phyloP scores from a whole-genome alignment of 352 stramenopile species.

The Thalassiosira exigua region DNA sequence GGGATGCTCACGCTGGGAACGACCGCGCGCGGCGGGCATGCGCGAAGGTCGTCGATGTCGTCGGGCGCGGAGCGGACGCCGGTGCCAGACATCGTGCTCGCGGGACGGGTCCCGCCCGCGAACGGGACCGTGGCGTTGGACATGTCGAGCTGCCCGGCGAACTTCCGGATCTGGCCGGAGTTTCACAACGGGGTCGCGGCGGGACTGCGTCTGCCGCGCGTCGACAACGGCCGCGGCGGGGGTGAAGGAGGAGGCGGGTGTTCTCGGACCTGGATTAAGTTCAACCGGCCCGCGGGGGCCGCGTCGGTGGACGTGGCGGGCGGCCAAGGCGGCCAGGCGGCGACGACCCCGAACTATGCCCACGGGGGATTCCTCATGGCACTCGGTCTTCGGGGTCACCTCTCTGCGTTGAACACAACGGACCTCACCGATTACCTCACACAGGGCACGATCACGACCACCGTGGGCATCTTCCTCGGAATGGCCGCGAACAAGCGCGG shows the following conservation, averaged over 20 bases:
- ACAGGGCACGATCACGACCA: conserved; percentile 95
- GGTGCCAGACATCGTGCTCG: conserved; percentile 93
- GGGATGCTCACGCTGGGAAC: conserved; percentile 97
- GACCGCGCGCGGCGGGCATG: not conserved
- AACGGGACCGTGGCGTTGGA: conserved; percentile 94
- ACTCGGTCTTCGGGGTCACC: conserved; percentile 93
- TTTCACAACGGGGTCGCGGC: conserved; percentile 96
- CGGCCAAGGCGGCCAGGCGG: conserved; percentile 24
- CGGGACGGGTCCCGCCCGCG: conserved; percentile 91
- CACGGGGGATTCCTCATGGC: conserved; percentile 95
- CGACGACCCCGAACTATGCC: conserved; percentile 86
- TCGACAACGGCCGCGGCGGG: conserved; percentile 3
- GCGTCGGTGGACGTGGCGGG: no score
- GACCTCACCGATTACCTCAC: conserved; percentile 99
- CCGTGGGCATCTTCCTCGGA: conserved; percentile 94
- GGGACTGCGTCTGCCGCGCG: conserved; percentile 88
- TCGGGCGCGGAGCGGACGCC: conserved; percentile 62
- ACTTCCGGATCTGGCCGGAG: conserved; percentile 95
- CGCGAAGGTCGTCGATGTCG: not conserved
- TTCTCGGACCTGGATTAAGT: conserved; percentile 96
- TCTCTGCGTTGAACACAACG: conserved; percentile 94
- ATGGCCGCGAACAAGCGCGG: conserved; percentile 94
- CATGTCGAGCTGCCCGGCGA: conserved; percentile 86
- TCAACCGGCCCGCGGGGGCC: conserved; percentile 91
- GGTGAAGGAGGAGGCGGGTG: conserved; percentile 1